Evolutionary conservation across 2,329 filamentous ascomycete genomes (phyloP).

Genomic region (Ophidiomyces ophidiicola): DNA sequence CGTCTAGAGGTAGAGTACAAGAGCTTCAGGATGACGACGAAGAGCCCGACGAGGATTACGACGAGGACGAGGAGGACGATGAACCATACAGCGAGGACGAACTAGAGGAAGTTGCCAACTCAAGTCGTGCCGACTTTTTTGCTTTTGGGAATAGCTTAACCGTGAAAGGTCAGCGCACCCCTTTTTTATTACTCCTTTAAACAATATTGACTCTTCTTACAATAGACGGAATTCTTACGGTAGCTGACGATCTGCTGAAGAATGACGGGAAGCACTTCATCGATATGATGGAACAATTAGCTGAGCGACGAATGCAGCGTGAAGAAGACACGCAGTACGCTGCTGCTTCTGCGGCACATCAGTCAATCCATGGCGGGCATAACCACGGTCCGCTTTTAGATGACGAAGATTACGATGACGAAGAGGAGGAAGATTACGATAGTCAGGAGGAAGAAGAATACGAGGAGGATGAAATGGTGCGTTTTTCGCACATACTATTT

Average conservation of each 20-base stretch:
- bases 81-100: slow-evolving; percentile 55
- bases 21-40: slow-evolving; percentile 46
- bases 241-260: slow-evolving; percentile 94
- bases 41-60: slow-evolving; percentile 44
- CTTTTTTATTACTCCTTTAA: not conserved
- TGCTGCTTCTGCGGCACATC: slow-evolving; percentile 47
- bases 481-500: slow-evolving; percentile 13
- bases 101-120: slow-evolving; percentile 49
- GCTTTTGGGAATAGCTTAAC: slow-evolving; percentile 95
- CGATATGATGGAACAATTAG: slow-evolving; percentile 99
- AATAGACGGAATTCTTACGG: slow-evolving; percentile 84
- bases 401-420: slow-evolving; percentile 59
- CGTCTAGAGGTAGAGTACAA: slow-evolving; percentile 61
- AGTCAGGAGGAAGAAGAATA: slow-evolving; percentile 53
- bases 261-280: slow-evolving; percentile 99
- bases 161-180: slow-evolving; percentile 57
- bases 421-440: slow-evolving; percentile 61
- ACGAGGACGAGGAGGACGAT: slow-evolving; percentile 59
- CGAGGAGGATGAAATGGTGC: slow-evolving; percentile 54
- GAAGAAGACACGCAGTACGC: slow-evolving; percentile 76
- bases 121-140: slow-evolving; percentile 69
- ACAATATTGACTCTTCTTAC: slow-evolving; percentile 17
- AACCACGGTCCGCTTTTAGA: slow-evolving; percentile 62
- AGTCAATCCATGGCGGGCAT: slow-evolving; percentile 54
- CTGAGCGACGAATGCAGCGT: slow-evolving; percentile 90